Evolutionary conservation across 306 rosid genomes (phyloP), one percentile per base, ranked within the genome.

Genomic region (Cucumis sativus): DNA sequence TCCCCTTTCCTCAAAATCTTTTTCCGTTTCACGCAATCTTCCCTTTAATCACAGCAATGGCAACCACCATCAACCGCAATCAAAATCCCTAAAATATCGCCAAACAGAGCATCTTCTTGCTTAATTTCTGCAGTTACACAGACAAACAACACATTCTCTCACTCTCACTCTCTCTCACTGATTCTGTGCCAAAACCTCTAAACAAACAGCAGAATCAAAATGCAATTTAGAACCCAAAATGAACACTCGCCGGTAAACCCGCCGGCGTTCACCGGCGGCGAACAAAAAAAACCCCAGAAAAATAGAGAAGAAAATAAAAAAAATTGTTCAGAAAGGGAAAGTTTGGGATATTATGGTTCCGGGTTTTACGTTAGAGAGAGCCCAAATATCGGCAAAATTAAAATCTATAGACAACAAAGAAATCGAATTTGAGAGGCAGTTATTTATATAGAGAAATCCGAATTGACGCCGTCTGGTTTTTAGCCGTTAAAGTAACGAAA

Each of bases 401-500:
- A 17, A 65, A 17, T 35, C n/a, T 9, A 82, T 71, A 80, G 84
- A 39, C 74, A 41, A 71, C 77, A 79, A 78, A 60, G 77, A 84
- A 65, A 65, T 16, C 54, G 25, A 37, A 18, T 12, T 7, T 1
- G 49, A 77, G 80, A 80, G 28, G 57, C 69, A 35, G 57, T 76
- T 88, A 86, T 87, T 85, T 91, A 91, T 92, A 92, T 64, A 82
- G 74, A 67, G 54, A 54, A 30, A 33, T 25, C 17, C 12, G n/a
- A 28, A 37, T 33, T 85, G 45, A 89, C 93, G 91, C 80, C 89
- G 91, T 88, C 8, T 56, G 56, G 8, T 51, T 51, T 23, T 8
- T 1, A 60, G 77, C 78, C 82, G 90, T 86, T 81, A 86, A 2
- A 2, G n/a, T 79, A 74, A 93, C 98, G 91, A 91, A 67, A 84